phyloP scores from a whole-genome alignment of 2,329 filamentous ascomycete species.

The Teratosphaeria pseudoeucalypti region DNA sequence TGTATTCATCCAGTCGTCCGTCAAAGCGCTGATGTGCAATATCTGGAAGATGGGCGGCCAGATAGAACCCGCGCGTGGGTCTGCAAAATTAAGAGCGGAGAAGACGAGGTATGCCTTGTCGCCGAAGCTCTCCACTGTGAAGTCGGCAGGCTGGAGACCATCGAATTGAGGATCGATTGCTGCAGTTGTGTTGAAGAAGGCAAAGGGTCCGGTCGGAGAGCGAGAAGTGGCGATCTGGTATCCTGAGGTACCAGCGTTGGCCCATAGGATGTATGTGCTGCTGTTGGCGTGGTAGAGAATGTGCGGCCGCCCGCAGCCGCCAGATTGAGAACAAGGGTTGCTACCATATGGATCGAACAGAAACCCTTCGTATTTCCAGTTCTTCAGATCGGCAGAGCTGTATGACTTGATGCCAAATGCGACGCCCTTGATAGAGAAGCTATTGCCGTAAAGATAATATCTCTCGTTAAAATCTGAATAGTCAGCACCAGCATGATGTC shows the following conservation, averaged over 20 bases:
- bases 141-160: slow-evolving; percentile 13
- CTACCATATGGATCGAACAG: slow-evolving; percentile 9
- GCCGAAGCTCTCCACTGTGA: slow-evolving; percentile 11
- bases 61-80: slow-evolving; percentile 12
- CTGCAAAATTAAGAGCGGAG: slow-evolving; percentile 14
- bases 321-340: slow-evolving; percentile 6
- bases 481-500: not conserved
- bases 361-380: slow-evolving; percentile 17
- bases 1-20: slow-evolving; percentile 11
- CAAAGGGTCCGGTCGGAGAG: slow-evolving; percentile 14
- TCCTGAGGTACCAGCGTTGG: slow-evolving; percentile 15
- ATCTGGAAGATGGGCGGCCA: slow-evolving; percentile 18
- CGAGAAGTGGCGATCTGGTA: slow-evolving; percentile 14
- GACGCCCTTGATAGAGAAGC: slow-evolving; percentile 12
- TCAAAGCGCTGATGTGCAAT: slow-evolving; percentile 12
- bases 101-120: slow-evolving; percentile 15
- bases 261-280: slow-evolving; percentile 16
- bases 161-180: slow-evolving; percentile 13
- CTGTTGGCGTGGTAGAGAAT: slow-evolving; percentile 14
- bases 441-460: slow-evolving; percentile 20
- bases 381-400: slow-evolving; percentile 11
- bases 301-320: slow-evolving; percentile 16
- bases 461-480: slow-evolving; percentile 11
- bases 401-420: slow-evolving; percentile 19
- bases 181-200: slow-evolving; percentile 5